Evolutionary conservation across 371 early-diverging fungal genomes (phyloP), one percentile per base, ranked within the genome.

Genomic region (Haplosporangium sp.): DNA sequence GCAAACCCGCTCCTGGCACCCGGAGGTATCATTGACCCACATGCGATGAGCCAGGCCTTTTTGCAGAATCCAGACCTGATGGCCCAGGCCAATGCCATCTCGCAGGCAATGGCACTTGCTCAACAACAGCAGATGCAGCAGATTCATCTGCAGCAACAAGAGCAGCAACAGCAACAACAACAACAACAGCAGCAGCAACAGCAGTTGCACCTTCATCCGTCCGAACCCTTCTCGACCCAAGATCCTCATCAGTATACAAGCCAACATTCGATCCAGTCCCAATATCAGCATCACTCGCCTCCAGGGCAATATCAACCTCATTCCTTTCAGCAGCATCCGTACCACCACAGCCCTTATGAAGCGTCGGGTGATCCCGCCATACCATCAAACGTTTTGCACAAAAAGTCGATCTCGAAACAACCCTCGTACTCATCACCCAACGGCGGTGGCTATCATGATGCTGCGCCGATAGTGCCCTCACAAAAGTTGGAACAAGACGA

Each of bases 71-170:
- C 80, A 6, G 65, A 68, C 13, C 51, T 79, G 23, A 79, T 79
- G 80, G 80, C 69, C 13, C 80, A 79, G 51, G 80, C 80, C 29
- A 79, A 62, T 54, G 80, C 80, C 20, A 79, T 79, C 51, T 51
- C 80, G 1, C 80, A 79, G 48, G 80, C 80, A 16, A 79, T 79
- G 80, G 73, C 59, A 4, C 64, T 79, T n/a, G 80, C 80, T 4
- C 80, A 73, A 41, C 73, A 79, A 23, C 79, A 72, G 36, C 72
- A 68, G 42, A 55, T 54, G 23, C 77, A 64, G 14, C 59, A 62
- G 29, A 29, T 29, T 29, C 29, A 29, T 29, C 29, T 29, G 29
- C 29, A 29, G 29, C 29, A 29, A 3, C 72, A 71, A 9, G 45
- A 58, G 23, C 68, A 74, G 21, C 67, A 67, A 41, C 43, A 48